phyloP scores from a whole-genome alignment of 192 early-diverging fungal species.

The Chytriomyces sp. region DNA sequence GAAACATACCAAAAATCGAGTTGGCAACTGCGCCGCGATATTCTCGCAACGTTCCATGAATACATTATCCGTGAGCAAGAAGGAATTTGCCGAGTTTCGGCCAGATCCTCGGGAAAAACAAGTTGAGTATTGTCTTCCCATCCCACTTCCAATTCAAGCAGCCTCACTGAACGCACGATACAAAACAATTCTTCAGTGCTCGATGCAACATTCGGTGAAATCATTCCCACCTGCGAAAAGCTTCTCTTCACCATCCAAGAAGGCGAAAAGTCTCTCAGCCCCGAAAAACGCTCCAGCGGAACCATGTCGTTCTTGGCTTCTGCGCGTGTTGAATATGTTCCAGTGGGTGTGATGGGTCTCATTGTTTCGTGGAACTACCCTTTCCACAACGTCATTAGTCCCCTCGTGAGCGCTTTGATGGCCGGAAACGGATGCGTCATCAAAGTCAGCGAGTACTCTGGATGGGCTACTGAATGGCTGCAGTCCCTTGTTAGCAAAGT shows the following conservation, averaged over 20 bases:
- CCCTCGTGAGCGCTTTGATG: constrained; percentile 80
- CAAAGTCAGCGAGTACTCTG: constrained; percentile 84
- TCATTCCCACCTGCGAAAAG: constrained; percentile 77
- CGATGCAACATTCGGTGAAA: constrained; percentile 84
- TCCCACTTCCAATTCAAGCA: constrained; percentile 1
- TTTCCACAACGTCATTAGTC: constrained; percentile 66
- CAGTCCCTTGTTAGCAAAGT: constrained; percentile 67
- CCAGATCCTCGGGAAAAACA: constrained; percentile 83
- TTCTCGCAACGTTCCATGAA: constrained; percentile 73
- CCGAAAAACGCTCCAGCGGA: constrained; percentile 70
- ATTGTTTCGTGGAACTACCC: constrained; percentile 92
- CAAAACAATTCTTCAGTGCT: constrained; percentile 51
- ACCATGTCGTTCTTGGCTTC: constrained; percentile 77
- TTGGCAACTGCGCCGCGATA: constrained; percentile 72
- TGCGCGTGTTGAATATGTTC: constrained; percentile 77
- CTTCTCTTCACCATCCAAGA: constrained; percentile 80
- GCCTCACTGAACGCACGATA: background rate
- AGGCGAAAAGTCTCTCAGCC: constrained; percentile 71
- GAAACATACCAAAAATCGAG: constrained; percentile 68
- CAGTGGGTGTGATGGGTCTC: constrained; percentile 80
- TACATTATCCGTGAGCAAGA: constrained; percentile 77
- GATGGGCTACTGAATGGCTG: constrained; percentile 78
- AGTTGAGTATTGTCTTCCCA: constrained; percentile 9
- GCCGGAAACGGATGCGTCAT: constrained; percentile 85
- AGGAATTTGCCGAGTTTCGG: constrained; percentile 71